Conservation (phyloP, 768 basidiomycete species). For the Trametes cingulata region DNA sequence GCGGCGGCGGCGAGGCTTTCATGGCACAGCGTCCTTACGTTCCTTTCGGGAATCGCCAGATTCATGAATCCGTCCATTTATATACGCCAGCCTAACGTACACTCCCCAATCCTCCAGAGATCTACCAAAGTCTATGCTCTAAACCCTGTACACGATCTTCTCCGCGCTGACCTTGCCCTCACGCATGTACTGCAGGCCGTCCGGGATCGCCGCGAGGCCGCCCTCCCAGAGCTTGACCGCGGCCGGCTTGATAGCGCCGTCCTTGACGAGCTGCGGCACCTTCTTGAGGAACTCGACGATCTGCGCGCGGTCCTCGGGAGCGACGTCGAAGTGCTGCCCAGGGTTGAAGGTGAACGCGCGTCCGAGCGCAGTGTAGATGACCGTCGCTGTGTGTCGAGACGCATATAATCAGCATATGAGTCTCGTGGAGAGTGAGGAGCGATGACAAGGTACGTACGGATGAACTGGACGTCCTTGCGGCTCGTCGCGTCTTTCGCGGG, state of each 20-base stretch:
- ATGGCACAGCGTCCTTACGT: too few species aligned
- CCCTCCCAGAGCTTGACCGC: conserved; percentile 22
- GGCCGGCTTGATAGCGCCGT: conserved; percentile 26
- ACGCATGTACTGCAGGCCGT: conserved; percentile 27
- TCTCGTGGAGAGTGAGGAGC: background rate
- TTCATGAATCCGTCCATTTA: background rate
- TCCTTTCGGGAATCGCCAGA: too few species aligned
- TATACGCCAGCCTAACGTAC: background rate
- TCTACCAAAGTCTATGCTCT: background rate
- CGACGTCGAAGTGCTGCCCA: conserved; percentile 10
- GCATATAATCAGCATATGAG: background rate
- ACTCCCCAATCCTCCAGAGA: background rate
- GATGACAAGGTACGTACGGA: conserved; percentile 9
- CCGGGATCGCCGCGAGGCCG: conserved; percentile 23
- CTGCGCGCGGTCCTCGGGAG: conserved; percentile 16
- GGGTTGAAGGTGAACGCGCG: conserved; percentile 7
- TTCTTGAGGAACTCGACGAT: conserved; percentile 22
- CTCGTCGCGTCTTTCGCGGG: conserved; percentile 7
- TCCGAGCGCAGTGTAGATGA: conserved; percentile 16
- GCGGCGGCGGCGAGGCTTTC: too few species aligned
- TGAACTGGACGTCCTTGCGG: conserved; percentile 21
- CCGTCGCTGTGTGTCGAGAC: background rate
- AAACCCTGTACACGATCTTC: conserved; percentile 27
- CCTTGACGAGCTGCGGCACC: conserved; percentile 17
- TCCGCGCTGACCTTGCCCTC: conserved; percentile 30